Evolutionary conservation across 805 yeast genomes (phyloP).

Genomic region (Lachancea dasiensis): DNA sequence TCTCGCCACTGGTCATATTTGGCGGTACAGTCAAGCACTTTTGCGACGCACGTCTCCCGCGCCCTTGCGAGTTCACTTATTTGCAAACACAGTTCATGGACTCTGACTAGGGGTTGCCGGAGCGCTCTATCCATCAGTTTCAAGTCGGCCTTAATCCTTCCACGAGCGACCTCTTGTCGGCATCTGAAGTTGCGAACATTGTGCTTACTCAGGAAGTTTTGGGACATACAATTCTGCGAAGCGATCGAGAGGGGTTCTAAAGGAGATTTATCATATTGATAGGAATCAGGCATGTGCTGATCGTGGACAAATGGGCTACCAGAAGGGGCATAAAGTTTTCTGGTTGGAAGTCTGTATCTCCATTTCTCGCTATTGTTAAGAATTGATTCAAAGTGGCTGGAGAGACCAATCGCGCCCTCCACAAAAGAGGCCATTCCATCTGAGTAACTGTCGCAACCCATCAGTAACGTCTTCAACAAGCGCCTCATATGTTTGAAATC

Average conservation of each 20-base stretch:
- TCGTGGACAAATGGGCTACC: too few species aligned
- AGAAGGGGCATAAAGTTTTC: too few species aligned
- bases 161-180: conserved; percentile 4
- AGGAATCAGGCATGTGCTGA: too few species aligned
- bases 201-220: background rate
- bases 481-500: conserved; percentile 1
- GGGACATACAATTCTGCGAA: background rate
- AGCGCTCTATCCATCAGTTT: conserved; percentile 15
- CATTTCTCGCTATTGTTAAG: background rate
- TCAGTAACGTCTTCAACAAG: background rate
- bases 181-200: background rate
- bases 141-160: conserved; percentile 11
- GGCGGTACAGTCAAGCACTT: background rate
- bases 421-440: background rate
- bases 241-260: background rate
- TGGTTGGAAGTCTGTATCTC: too few species aligned
- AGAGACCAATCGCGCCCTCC: background rate
- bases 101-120: conserved; percentile 13
- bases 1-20: background rate
- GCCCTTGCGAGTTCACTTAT: conserved; percentile 2
- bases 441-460: background rate
- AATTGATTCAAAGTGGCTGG: conserved; percentile 1
- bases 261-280: too few species aligned
- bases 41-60: conserved; percentile 1
- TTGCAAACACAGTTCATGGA: conserved; percentile 10